These are phyloP conservation scores for Phanerochaete sordida DNA, from an alignment of 768 basidiomycete species.

Conservation along the genomic window DNA sequence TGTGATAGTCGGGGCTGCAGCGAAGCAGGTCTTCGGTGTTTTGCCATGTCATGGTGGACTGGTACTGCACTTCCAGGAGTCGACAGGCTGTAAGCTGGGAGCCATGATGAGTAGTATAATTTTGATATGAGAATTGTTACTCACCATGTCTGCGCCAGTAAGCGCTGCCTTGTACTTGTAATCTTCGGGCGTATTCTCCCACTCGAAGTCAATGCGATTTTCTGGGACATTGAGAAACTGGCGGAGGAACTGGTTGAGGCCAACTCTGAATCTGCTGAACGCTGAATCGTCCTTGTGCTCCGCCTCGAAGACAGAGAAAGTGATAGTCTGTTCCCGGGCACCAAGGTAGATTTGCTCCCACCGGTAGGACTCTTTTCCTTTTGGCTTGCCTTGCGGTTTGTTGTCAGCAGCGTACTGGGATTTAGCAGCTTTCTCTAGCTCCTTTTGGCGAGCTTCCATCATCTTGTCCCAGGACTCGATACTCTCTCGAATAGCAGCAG, in stretches of 20 bases:
- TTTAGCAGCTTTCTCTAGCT: background rate
- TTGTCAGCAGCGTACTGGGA: background rate
- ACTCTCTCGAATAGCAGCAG: background rate
- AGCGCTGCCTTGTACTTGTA: background rate
- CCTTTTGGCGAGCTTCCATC: background rate
- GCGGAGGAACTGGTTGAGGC: background rate
- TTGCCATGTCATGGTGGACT: conserved; percentile 18
- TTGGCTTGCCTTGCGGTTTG: background rate
- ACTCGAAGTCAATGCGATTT: background rate
- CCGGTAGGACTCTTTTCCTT: background rate
- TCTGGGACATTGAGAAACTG: background rate
- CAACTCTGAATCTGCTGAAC: background rate
- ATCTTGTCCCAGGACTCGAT: background rate
- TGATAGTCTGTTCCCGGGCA: background rate
- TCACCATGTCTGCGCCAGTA: background rate
- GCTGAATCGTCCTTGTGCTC: background rate
- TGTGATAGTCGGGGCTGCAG: conserved; percentile 17
- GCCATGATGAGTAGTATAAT: background rate
- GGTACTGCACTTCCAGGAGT: conserved; percentile 16
- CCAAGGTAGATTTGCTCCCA: background rate
- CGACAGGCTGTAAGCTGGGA: conserved; percentile 12
- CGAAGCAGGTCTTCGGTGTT: conserved; percentile 10
- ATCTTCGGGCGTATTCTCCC: background rate
- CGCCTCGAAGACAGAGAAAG: background rate
- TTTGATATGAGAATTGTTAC: background rate